Evolutionary conservation across 345 rosid genomes (phyloP).

Genomic region (Syzygium oleosum): DNA sequence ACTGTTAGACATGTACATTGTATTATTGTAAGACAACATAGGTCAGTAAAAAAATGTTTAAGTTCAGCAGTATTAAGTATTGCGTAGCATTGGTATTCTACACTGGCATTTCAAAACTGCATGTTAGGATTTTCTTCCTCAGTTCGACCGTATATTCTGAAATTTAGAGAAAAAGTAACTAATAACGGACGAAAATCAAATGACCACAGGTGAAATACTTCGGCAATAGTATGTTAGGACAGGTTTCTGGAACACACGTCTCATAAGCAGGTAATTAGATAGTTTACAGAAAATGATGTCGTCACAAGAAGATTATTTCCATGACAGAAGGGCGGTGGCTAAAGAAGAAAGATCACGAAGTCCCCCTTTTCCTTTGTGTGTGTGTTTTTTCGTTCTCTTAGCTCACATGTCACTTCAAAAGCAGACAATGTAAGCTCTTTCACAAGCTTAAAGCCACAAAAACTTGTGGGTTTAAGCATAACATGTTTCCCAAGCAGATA

Average conservation of each 20-base stretch:
- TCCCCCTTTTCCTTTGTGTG: background rate
- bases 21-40: background rate
- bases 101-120: background rate
- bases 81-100: background rate
- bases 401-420: background rate
- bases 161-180: background rate
- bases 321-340: background rate
- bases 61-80: background rate
- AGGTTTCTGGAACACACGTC: background rate
- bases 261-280: background rate
- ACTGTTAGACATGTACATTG: background rate
- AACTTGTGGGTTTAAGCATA: background rate
- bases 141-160: background rate
- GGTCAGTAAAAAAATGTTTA: background rate
- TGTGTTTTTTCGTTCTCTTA: background rate
- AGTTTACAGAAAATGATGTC: background rate
- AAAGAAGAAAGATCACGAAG: background rate
- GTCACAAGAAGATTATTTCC: background rate
- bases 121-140: background rate
- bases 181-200: background rate
- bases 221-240: background rate
- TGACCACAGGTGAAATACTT: background rate
- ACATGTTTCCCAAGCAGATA: background rate
- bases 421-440: background rate
- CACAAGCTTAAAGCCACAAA: background rate